These are phyloP conservation scores for Anacardium occidentale DNA, from an alignment of 345 rosid genomes.

Conservation along the genomic window DNA sequence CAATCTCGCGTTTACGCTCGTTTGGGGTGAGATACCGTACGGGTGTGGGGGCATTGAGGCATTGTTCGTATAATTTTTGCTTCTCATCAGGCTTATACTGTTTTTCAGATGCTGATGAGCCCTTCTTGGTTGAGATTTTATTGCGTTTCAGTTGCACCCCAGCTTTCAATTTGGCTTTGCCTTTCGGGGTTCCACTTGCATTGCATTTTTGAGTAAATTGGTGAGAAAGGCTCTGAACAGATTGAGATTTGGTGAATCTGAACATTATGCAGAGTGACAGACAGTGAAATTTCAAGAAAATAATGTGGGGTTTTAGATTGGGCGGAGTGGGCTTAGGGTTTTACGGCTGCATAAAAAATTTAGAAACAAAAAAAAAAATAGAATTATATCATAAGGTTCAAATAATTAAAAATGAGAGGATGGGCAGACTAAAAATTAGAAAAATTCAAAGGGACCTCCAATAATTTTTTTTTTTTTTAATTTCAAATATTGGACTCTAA, in stretches of 20 bases:
- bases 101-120: slow-evolving; percentile 27
- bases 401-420: too few species aligned
- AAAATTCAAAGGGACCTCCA: too few species aligned
- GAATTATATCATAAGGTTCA: too few species aligned
- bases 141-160: slow-evolving; percentile 47
- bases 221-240: slow-evolving; percentile 24
- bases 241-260: slow-evolving; percentile 31
- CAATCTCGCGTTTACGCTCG: slow-evolving; percentile 63
- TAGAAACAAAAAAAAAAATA: background rate
- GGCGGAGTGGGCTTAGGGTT: background rate
- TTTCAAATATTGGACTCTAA: too few species aligned
- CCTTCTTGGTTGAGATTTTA: slow-evolving; percentile 57
- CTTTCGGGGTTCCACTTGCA: slow-evolving; percentile 67
- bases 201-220: slow-evolving; percentile 49
- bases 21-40: slow-evolving; percentile 63
- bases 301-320: background rate
- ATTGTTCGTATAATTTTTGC: slow-evolving; percentile 51
- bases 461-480: too few species aligned
- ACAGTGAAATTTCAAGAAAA: background rate
- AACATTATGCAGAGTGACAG: slow-evolving; percentile 26
- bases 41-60: slow-evolving; percentile 77
- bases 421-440: too few species aligned
- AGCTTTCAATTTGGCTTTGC: slow-evolving; percentile 53
- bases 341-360: background rate
- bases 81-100: slow-evolving; percentile 41